Percentiles rank a stretch among this genome's conserved stretches.
Evolutionary conservation across 352 stramenopile species (phyloP).

Genomic region (Aphanomyces cochlioides): DNA sequence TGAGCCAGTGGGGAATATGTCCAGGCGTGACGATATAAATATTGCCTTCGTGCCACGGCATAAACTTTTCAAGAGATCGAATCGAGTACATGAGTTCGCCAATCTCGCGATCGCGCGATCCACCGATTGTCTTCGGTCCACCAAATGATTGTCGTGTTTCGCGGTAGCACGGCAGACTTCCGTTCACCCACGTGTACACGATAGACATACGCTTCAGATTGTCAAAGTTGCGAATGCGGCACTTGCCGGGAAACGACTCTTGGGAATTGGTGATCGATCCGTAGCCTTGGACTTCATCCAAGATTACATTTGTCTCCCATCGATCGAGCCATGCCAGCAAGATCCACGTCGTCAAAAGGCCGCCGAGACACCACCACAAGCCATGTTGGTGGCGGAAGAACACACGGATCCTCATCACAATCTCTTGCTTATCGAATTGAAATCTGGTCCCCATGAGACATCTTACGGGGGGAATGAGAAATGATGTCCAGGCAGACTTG

Average conservation of each 20-base stretch:
- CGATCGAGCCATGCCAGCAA: not conserved
- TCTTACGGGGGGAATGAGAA: not conserved
- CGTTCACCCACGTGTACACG: conserved; percentile 89
- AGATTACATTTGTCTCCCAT: not conserved
- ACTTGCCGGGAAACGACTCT: conserved; percentile 66
- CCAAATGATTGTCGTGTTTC: conserved; percentile 57
- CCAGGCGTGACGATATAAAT: conserved; percentile 83
- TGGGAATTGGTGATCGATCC: conserved; percentile 13
- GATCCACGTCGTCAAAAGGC: not conserved
- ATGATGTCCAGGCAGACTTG: too few relatives aligned
- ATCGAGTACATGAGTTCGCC: conserved; percentile 87
- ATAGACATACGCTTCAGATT: conserved; percentile 79
- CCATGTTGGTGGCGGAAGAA: not conserved
- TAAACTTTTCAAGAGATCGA: conserved; percentile 76
- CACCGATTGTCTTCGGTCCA: conserved; percentile 65
- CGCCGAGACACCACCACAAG: not conserved
- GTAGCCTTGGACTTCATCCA: conserved; percentile 6
- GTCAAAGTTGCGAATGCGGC: conserved; percentile 85
- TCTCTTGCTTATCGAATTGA: not conserved
- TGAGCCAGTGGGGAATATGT: conserved; percentile 80
- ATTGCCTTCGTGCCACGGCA: conserved; percentile 75
- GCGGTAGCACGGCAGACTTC: conserved; percentile 80
- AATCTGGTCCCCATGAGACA: not conserved
- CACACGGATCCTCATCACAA: too few relatives aligned
- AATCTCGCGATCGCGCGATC: conserved; percentile 81